phyloP scores from a whole-genome alignment of 23 red algal genomes.

The Gracilaria caudata region DNA sequence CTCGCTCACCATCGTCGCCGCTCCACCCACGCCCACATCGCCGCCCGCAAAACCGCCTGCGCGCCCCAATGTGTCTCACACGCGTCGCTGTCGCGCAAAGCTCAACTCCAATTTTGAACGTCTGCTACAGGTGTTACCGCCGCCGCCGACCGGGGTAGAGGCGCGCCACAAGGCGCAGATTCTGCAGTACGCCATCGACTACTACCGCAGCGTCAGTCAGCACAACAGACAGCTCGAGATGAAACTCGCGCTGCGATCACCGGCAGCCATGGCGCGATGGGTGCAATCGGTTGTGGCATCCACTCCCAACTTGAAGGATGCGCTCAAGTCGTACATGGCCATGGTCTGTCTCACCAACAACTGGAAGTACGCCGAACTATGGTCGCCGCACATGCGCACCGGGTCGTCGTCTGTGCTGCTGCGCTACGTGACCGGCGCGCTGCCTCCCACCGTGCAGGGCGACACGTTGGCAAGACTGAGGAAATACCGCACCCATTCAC shows the following conservation, averaged over 20 bases:
- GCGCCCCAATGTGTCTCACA: constrained; percentile 50
- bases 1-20: background rate
- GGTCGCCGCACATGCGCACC: background rate
- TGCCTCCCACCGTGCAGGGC: constrained; percentile 30
- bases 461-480: constrained; percentile 17
- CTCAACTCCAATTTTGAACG: constrained; percentile 70
- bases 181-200: constrained; percentile 51
- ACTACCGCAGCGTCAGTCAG: constrained; percentile 20
- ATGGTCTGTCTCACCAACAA: constrained; percentile 47
- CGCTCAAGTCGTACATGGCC: constrained; percentile 57
- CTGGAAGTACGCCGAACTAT: constrained; percentile 72
- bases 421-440: constrained; percentile 2
- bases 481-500: constrained; percentile 18
- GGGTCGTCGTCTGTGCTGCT: constrained; percentile 20
- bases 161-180: constrained; percentile 75
- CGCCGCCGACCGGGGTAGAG: constrained; percentile 45
- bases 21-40: background rate
- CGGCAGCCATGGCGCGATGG: constrained; percentile 35
- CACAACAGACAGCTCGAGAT: constrained; percentile 46
- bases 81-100: constrained; percentile 61
- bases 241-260: constrained; percentile 40
- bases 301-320: constrained; percentile 20
- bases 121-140: constrained; percentile 44
- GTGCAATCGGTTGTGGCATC: constrained; percentile 25
- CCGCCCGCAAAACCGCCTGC: background rate